phyloP scores from a whole-genome alignment of 2,329 filamentous ascomycete species.

The Ceratocystis cacaofunesta region DNA sequence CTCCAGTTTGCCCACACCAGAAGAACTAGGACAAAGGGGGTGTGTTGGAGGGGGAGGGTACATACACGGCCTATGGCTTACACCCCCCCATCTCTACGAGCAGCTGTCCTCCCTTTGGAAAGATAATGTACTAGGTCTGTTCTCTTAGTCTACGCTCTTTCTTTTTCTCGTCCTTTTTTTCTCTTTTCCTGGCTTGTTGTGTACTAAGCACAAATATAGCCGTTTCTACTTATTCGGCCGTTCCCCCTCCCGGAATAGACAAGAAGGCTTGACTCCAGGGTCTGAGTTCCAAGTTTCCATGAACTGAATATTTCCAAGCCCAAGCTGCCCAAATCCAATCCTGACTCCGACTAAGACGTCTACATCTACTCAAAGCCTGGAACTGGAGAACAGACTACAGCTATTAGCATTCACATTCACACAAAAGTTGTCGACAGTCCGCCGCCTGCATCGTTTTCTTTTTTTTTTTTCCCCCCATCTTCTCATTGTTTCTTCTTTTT shows the following conservation, averaged over 20 bases:
- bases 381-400: neutral
- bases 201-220: neutral
- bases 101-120: neutral
- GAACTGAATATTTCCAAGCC: neutral
- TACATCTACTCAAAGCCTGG: neutral
- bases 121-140: neutral
- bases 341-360: neutral
- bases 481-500: neutral
- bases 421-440: neutral
- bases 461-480: neutral
- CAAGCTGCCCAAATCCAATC: neutral
- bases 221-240: constrained; percentile 6
- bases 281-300: neutral
- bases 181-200: neutral
- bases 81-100: neutral
- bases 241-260: constrained; percentile 6
- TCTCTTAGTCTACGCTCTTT: neutral
- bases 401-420: constrained; percentile 2
- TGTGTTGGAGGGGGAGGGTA: neutral
- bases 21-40: neutral
- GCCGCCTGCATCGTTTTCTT: neutral
- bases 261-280: constrained; percentile 1
- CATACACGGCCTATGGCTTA: neutral
- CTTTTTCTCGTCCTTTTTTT: neutral
- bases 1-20: neutral